Evolutionary conservation across 1,139 yeast species (phyloP).

Genomic region (Lizanozyma gosingica): DNA sequence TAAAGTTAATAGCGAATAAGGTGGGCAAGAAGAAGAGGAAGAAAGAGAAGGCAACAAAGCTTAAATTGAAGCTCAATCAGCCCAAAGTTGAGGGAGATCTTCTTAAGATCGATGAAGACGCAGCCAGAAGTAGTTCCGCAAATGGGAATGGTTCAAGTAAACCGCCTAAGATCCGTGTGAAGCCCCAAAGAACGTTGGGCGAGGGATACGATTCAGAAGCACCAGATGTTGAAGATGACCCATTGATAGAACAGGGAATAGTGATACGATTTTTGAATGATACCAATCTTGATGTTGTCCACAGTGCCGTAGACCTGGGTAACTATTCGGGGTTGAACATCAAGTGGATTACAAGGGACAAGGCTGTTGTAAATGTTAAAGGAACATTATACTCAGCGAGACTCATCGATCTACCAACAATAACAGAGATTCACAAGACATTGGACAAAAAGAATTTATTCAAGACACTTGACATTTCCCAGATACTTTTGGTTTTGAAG

Average conservation of each 20-base stretch:
- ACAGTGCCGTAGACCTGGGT: conserved; percentile 71
- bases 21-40: conserved; percentile 10
- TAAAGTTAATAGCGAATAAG: conserved; percentile 6
- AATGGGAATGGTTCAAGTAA: neutral
- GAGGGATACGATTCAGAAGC: conserved; percentile 98
- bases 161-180: conserved; percentile 59
- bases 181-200: conserved; percentile 80
- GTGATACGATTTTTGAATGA: conserved; percentile 74
- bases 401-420: conserved; percentile 81
- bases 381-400: conserved; percentile 69
- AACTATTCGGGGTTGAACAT: conserved; percentile 66
- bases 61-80: neutral
- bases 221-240: conserved; percentile 93
- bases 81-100: neutral
- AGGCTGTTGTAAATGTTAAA: conserved; percentile 58
- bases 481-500: conserved; percentile 71
- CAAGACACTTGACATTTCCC: conserved; percentile 81
- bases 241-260: conserved; percentile 80
- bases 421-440: conserved; percentile 82
- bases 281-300: conserved; percentile 67
- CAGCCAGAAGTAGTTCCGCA: neutral
- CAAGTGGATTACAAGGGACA: conserved; percentile 72
- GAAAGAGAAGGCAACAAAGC: conserved; percentile 8
- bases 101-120: neutral
- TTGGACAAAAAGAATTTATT: conserved; percentile 83